Percentiles rank a stretch among this genome's conserved stretches.
phyloP scores from a whole-genome alignment of 352 stramenopile genomes.

The Pythium rishiriense region DNA sequence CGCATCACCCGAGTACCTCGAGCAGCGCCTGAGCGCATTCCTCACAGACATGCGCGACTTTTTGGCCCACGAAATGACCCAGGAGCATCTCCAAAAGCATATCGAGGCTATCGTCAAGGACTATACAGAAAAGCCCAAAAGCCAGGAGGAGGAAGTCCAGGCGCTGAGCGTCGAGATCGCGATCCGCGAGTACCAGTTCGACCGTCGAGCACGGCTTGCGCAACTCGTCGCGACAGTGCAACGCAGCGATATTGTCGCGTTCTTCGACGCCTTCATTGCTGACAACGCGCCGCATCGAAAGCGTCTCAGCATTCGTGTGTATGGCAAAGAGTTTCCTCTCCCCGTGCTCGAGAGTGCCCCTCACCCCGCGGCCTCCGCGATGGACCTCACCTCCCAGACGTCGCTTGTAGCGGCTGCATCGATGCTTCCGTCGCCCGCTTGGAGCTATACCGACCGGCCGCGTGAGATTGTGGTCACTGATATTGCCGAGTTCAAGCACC shows the following conservation, averaged over 20 bases:
- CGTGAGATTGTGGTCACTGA: conserved; percentile 13
- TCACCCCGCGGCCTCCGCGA: background rate
- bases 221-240: conserved; percentile 44
- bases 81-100: conserved; percentile 46
- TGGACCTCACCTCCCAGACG: conserved; percentile 1
- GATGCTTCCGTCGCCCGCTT: background rate
- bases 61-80: conserved; percentile 35
- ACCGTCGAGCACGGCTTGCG: conserved; percentile 42
- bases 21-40: conserved; percentile 74
- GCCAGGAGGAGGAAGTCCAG: conserved; percentile 58
- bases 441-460: background rate
- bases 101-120: conserved; percentile 62
- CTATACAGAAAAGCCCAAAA: conserved; percentile 74
- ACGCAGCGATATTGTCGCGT: conserved; percentile 53
- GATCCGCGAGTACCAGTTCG: conserved; percentile 73
- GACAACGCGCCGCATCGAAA: conserved; percentile 29
- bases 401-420: conserved; percentile 9
- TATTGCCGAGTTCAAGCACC: conserved; percentile 19
- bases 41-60: conserved; percentile 37
- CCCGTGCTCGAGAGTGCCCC: background rate
- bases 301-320: conserved; percentile 63
- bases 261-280: conserved; percentile 62
- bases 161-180: conserved; percentile 63
- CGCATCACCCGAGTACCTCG: conserved; percentile 62
- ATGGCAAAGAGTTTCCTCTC: conserved; percentile 28